phyloP scores from a whole-genome alignment of 2,329 filamentous ascomycete species.

The Basipetospora chlamydospora region DNA sequence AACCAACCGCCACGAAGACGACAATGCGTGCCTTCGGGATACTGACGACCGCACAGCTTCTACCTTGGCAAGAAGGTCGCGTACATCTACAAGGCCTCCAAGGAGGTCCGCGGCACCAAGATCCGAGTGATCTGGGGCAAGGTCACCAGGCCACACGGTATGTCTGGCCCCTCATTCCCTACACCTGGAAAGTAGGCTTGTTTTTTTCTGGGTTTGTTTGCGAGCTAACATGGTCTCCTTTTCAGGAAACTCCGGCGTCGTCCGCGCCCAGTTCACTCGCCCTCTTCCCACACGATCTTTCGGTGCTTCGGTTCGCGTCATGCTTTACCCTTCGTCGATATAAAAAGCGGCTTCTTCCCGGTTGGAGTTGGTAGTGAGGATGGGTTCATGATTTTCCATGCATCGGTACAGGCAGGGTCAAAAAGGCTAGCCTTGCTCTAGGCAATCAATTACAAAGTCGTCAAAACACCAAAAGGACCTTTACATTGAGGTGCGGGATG shows the following conservation, averaged over 20 bases:
- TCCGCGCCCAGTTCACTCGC: slow-evolving; percentile 91
- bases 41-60: slow-evolving; percentile 41
- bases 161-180: slow-evolving; percentile 18
- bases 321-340: slow-evolving; percentile 97
- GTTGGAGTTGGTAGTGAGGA: slow-evolving; percentile 48
- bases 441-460: slow-evolving; percentile 39
- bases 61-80: slow-evolving; percentile 98
- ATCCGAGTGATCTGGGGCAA: slow-evolving; percentile 99
- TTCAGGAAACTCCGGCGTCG: slow-evolving; percentile 88
- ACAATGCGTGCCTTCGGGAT: no score
- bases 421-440: slow-evolving; percentile 37
- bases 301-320: slow-evolving; percentile 88
- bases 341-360: slow-evolving; percentile 43
- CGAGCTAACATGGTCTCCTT: no score
- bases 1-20: not conserved
- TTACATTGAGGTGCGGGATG: slow-evolving; percentile 4
- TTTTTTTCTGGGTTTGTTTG: no score
- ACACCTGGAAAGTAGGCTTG: no score
- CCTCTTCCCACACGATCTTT: slow-evolving; percentile 96
- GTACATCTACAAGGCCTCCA: slow-evolving; percentile 93
- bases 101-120: slow-evolving; percentile 93
- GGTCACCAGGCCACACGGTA: slow-evolving; percentile 91
- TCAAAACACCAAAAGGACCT: slow-evolving; percentile 19
- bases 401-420: slow-evolving; percentile 44
- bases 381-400: slow-evolving; percentile 47